These are phyloP conservation scores for Candida glaebosa DNA, from an alignment of 805 yeast species.

Conservation along the genomic window DNA sequence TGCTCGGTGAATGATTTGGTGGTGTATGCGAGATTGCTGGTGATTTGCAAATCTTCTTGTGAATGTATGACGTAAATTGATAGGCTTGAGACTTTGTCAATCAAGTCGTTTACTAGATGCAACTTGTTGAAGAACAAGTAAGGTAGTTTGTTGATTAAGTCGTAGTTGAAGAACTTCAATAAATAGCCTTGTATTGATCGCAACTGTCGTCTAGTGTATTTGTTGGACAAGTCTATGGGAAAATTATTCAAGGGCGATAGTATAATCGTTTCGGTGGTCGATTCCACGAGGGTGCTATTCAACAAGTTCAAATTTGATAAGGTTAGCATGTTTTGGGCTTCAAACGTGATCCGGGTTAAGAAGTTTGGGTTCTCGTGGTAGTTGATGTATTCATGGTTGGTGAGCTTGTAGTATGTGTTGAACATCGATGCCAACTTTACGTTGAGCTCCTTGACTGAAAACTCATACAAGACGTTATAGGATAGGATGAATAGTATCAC, in stretches of 20 bases:
- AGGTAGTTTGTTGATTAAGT: conserved; percentile 18
- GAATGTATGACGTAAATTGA: conserved; percentile 21
- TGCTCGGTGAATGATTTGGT: conserved; percentile 7
- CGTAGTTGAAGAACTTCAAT: conserved; percentile 24
- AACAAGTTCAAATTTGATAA: not conserved
- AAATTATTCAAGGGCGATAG: conserved; percentile 12
- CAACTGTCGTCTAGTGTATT: conserved; percentile 3
- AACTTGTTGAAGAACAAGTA: conserved; percentile 25
- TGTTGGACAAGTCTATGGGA: conserved; percentile 5
- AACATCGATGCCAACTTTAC: conserved; percentile 14
- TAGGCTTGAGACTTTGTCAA: conserved; percentile 21
- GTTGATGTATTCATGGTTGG: not conserved
- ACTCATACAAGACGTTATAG: conserved; percentile 34
- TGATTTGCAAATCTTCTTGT: not conserved
- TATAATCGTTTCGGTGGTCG: conserved; percentile 2
- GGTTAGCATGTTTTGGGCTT: conserved; percentile 8
- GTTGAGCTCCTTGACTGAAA: conserved; percentile 24
- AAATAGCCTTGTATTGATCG: conserved; percentile 9
- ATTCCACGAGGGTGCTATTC: conserved; percentile 2
- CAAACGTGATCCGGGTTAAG: conserved; percentile 5
- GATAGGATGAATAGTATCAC: conserved; percentile 29
- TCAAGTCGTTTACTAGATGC: conserved; percentile 23
- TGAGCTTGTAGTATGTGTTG: not conserved
- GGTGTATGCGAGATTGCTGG: not conserved
- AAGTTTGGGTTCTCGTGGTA: not conserved